A percentile compares a stretch with the other conserved stretches of the same genome.
phyloP scores from a whole-genome alignment of 192 early-diverging fungal species.

The Phlyctochytrium arcticum region DNA sequence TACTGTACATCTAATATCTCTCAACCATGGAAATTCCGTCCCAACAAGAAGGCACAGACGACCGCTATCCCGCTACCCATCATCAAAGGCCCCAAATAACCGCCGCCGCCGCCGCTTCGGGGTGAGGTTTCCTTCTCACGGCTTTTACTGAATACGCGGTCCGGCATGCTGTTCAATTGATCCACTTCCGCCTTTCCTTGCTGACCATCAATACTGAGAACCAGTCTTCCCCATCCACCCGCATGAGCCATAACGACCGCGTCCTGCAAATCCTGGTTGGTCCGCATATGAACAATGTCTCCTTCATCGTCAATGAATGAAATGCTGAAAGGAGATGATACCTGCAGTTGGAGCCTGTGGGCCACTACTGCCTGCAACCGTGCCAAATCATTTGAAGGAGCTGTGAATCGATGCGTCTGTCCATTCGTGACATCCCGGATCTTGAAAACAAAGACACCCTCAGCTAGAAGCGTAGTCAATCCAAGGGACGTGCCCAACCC shows the following conservation, averaged over 20 bases:
- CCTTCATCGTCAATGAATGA: conserved; percentile 88
- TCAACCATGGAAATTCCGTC: conserved; percentile 34
- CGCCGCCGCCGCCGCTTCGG: background rate
- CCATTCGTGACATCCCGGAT: conserved; percentile 21
- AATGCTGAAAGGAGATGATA: no score
- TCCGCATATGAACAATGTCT: conserved; percentile 76
- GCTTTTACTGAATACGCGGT: background rate
- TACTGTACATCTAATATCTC: background rate
- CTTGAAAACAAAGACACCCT: conserved; percentile 32
- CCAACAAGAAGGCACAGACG: conserved; percentile 41
- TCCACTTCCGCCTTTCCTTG: background rate
- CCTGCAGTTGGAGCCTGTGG: background rate
- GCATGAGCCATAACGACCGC: conserved; percentile 77
- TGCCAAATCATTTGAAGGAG: conserved; percentile 7
- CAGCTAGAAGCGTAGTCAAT: background rate
- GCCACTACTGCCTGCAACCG: background rate
- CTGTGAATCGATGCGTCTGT: conserved; percentile 37
- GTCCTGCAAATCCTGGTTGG: conserved; percentile 74
- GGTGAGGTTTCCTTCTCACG: background rate
- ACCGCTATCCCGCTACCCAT: conserved; percentile 36
- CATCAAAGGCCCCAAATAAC: conserved; percentile 16
- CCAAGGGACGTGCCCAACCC: background rate
- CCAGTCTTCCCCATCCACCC: conserved; percentile 69
- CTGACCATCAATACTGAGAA: background rate
- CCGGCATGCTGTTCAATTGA: background rate